phyloP scores from a whole-genome alignment of 1,284 basidiomycete genomes.

The Psilocybe mexicana region DNA sequence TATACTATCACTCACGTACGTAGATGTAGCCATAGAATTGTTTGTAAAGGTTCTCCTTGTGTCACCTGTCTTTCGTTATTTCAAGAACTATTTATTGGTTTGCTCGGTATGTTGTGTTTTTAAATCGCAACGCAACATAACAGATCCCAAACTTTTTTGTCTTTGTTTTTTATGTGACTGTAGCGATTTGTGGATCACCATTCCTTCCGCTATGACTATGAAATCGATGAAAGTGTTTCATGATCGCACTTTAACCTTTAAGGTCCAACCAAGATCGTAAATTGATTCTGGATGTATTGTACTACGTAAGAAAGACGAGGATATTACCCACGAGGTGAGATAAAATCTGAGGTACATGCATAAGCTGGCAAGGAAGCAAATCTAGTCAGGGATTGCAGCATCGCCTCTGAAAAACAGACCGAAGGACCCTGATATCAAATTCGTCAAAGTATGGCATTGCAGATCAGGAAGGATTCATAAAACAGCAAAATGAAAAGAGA shows the following conservation, averaged over 20 bases:
- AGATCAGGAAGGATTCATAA: not conserved
- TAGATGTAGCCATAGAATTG: not conserved
- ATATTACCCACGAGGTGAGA: not conserved
- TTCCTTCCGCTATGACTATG: not conserved
- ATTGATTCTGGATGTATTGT: not conserved
- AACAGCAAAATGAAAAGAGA: conserved; percentile 13
- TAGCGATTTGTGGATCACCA: not conserved
- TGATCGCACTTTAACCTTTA: conserved; percentile 5
- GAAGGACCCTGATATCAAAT: not conserved
- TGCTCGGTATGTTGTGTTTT: not conserved
- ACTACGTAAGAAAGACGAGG: not conserved
- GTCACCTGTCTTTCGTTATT: not conserved
- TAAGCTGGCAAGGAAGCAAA: not conserved
- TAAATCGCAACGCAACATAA: not conserved
- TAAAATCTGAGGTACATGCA: not conserved
- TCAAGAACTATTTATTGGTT: not conserved
- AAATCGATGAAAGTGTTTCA: not conserved
- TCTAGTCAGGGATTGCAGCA: not conserved
- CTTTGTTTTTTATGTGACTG: not conserved
- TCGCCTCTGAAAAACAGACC: not conserved
- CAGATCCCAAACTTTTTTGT: not conserved
- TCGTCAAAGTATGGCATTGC: not conserved
- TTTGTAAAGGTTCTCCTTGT: not conserved
- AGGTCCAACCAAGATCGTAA: not conserved
- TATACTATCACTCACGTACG: not conserved